A percentile compares a stretch with the other conserved stretches of the same genome.
Evolutionary conservation across 306 rosid species (phyloP).

Genomic region (Rosa lucieae): DNA sequence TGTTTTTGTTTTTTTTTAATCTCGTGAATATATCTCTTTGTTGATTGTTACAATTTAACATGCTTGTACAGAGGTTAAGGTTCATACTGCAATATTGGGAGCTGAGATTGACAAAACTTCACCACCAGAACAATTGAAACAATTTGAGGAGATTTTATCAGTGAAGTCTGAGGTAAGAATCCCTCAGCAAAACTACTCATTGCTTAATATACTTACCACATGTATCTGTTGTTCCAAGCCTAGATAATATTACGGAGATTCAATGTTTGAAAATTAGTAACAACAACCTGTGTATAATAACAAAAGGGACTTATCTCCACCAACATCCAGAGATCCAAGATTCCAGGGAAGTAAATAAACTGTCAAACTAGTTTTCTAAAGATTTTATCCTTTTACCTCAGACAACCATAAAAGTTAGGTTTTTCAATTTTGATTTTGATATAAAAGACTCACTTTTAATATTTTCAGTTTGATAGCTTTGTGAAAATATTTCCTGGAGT

Average conservation of each 20-base stretch:
- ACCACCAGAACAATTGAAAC: slow-evolving; percentile 43
- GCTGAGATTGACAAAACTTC: slow-evolving; percentile 42
- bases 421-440: neutral
- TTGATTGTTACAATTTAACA: neutral
- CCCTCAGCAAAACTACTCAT: neutral
- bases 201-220: too few relatives aligned
- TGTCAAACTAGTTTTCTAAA: neutral
- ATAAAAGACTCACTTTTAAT: neutral
- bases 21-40: neutral
- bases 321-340: too few relatives aligned
- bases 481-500: slow-evolving; percentile 59
- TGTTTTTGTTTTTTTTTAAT: neutral
- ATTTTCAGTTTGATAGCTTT: slow-evolving; percentile 43
- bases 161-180: slow-evolving; percentile 38
- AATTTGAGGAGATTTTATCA: slow-evolving; percentile 36
- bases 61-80: slow-evolving; percentile 39
- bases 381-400: neutral
- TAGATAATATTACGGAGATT: too few relatives aligned
- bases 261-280: too few relatives aligned
- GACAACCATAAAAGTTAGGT: neutral
- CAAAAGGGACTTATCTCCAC: too few relatives aligned
- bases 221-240: too few relatives aligned
- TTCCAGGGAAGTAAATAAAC: too few relatives aligned
- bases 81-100: slow-evolving; percentile 47
- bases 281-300: too few relatives aligned